Percentiles rank a stretch among this genome's conserved stretches.
Conservation (phyloP, 257 asterid species). For the Jaltomata sinuosa region DNA sequence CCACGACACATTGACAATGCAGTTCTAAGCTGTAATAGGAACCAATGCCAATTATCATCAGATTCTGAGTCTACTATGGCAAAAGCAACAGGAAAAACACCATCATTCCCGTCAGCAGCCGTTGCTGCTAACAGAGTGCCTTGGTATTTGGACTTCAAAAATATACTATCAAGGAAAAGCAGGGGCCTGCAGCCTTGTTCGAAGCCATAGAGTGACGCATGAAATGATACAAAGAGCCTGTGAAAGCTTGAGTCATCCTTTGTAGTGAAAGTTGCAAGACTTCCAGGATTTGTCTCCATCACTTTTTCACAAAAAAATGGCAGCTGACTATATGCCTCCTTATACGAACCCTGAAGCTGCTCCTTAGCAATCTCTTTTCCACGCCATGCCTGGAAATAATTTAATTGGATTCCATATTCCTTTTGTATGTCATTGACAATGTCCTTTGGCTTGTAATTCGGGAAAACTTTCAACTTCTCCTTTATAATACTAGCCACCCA, state of each 20-base stretch:
- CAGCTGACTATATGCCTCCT: slow-evolving; percentile 86
- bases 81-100: slow-evolving; percentile 87
- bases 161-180: slow-evolving; percentile 80
- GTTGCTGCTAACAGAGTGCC: slow-evolving; percentile 89
- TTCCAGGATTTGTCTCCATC: slow-evolving; percentile 94
- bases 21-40: slow-evolving; percentile 66
- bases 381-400: slow-evolving; percentile 99
- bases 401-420: slow-evolving; percentile 89
- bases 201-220: slow-evolving; percentile 78
- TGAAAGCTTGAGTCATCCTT: slow-evolving; percentile 93
- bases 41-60: slow-evolving; percentile 92
- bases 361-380: slow-evolving; percentile 98
- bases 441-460: slow-evolving; percentile 92
- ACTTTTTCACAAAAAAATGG: slow-evolving; percentile 81
- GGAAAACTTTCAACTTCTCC: slow-evolving; percentile 79
- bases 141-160: slow-evolving; percentile 84
- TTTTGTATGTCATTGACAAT: slow-evolving; percentile 84
- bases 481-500: slow-evolving; percentile 99
- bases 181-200: slow-evolving; percentile 92
- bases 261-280: slow-evolving; percentile 86
- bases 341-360: slow-evolving; percentile 98
- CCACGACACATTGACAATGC: slow-evolving; percentile 53
- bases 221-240: slow-evolving; percentile 85
- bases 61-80: slow-evolving; percentile 88
- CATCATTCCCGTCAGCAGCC: slow-evolving; percentile 87